A percentile compares a stretch with the other conserved stretches of the same genome.
These are phyloP conservation scores for Castanea crenata DNA, from an alignment of 306 rosid genomes.

Conservation along the genomic window DNA sequence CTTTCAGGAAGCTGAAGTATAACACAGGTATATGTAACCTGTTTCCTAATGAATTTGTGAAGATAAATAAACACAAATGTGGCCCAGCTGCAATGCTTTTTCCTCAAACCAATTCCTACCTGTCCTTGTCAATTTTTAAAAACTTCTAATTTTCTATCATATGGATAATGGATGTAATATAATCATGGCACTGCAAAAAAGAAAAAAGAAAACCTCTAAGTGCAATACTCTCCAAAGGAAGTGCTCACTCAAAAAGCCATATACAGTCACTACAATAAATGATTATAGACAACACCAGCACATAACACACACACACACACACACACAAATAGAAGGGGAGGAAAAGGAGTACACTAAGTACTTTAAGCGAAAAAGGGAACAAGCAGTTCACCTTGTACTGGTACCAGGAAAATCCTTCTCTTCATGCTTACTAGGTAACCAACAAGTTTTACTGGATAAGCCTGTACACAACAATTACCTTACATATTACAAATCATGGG, in stretches of 20 bases:
- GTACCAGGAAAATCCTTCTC: conserved; percentile 49
- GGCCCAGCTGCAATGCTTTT: neutral
- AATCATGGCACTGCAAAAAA: neutral
- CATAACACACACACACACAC: neutral
- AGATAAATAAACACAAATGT: neutral
- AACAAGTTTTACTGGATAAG: conserved; percentile 51
- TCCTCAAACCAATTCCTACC: neutral
- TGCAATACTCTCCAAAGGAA: conserved; percentile 3
- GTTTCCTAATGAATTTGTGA: neutral
- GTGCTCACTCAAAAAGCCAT: neutral
- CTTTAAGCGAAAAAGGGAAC: conserved; percentile 18
- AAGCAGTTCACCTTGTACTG: conserved; percentile 52
- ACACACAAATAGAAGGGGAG: neutral
- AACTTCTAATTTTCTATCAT: neutral
- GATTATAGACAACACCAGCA: neutral
- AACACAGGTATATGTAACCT: neutral
- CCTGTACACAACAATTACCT: conserved; percentile 47
- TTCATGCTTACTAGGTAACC: conserved; percentile 43
- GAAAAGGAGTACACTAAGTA: neutral
- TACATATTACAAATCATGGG: conserved; percentile 8
- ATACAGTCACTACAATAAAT: neutral
- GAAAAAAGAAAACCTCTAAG: neutral
- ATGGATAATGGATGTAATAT: neutral
- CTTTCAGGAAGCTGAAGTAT: conserved; percentile 6
- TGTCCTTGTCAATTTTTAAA: neutral